Conservation (phyloP, 208 protist genomes). For the Leishmania major region DNA sequence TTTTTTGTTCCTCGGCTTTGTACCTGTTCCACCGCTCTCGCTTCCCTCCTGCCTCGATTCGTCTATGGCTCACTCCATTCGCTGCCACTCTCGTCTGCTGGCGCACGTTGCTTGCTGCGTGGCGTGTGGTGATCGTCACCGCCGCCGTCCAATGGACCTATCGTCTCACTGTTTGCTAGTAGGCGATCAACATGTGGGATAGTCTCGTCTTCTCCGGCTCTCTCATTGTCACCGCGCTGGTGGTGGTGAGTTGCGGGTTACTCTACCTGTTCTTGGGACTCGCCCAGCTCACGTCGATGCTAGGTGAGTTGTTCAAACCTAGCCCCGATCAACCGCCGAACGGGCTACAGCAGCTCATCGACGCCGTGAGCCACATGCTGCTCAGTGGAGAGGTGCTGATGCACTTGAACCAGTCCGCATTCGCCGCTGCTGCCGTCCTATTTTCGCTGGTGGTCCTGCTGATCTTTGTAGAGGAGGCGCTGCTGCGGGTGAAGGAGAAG, state of each 20-base stretch:
- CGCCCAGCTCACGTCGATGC: not conserved
- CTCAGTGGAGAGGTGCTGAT: conserved; percentile 8
- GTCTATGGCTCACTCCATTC: not conserved
- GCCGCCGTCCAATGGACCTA: no score
- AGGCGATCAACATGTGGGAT: not conserved
- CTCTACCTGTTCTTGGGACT: conserved; percentile 19
- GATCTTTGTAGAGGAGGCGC: conserved; percentile 47
- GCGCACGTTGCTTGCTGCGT: not conserved
- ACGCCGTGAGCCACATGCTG: not conserved
- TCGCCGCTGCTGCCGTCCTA: conserved; percentile 30
- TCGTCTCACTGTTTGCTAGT: not conserved
- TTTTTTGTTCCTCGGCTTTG: not conserved
- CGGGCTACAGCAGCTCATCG: conserved; percentile 7
- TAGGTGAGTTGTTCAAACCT: not conserved
- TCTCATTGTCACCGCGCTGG: conserved; percentile 22
- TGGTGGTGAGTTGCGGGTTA: conserved; percentile 1
- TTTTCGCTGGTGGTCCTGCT: conserved; percentile 46
- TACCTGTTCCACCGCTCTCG: not conserved
- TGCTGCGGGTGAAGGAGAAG: conserved; percentile 39
- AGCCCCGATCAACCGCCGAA: not conserved
- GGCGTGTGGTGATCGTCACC: not conserved
- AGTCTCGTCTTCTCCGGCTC: conserved; percentile 8
- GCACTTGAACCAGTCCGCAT: conserved; percentile 28
- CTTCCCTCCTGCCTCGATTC: not conserved
- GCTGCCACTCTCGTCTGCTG: not conserved